Evolutionary conservation across 1,139 yeast genomes (phyloP).

Genomic region (Meyerozyma sp.): DNA sequence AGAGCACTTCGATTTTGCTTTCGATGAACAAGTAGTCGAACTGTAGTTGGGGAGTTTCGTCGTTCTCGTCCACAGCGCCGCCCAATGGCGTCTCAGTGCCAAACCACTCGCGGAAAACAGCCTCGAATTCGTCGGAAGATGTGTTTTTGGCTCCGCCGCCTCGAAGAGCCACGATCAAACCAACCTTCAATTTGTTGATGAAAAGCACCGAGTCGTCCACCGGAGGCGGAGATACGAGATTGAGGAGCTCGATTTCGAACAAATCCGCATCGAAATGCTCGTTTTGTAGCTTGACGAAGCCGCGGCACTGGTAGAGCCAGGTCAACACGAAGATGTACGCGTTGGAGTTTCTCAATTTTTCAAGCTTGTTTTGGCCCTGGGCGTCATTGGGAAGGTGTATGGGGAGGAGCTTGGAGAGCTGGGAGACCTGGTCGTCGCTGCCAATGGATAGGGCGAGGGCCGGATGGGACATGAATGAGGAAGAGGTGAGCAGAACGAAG

Average conservation of each 20-base stretch:
- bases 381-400: constrained; percentile 22
- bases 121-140: constrained; percentile 38
- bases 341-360: constrained; percentile 21
- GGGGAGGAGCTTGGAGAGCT: constrained; percentile 25
- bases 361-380: constrained; percentile 10
- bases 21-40: constrained; percentile 35
- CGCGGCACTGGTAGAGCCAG: constrained; percentile 47
- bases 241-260: constrained; percentile 49
- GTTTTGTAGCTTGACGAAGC: constrained; percentile 34
- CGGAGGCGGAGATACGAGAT: constrained; percentile 33
- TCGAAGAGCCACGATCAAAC: constrained; percentile 32
- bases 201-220: constrained; percentile 29
- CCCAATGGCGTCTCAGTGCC: constrained; percentile 35
- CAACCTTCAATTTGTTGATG: constrained; percentile 35
- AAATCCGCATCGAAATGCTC: constrained; percentile 51
- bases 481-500: too few species aligned
- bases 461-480: constrained; percentile 14
- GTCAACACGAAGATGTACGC: constrained; percentile 43
- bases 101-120: constrained; percentile 40
- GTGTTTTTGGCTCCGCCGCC: constrained; percentile 18
- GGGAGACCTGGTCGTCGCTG: constrained; percentile 19
- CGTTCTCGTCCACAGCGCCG: constrained; percentile 24
- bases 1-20: constrained; percentile 45
- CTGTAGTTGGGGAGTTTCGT: constrained; percentile 11
- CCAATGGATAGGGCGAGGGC: constrained; percentile 19